These are phyloP conservation scores for Xylaria palmicola DNA, from an alignment of 495 filamentous ascomycete genomes.

Conservation along the genomic window DNA sequence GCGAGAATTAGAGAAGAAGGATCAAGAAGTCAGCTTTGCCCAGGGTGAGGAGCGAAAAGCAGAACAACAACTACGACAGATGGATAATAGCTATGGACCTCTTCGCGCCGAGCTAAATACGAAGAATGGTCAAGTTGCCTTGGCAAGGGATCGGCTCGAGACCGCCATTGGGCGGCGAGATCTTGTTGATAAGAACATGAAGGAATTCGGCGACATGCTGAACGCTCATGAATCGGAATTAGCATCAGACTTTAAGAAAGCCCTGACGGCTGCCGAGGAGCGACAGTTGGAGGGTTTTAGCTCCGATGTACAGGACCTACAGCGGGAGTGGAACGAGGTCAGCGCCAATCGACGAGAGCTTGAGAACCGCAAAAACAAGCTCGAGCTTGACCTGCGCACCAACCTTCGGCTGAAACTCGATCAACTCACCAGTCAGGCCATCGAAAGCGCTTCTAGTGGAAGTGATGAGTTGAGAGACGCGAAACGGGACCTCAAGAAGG, in stretches of 20 bases:
- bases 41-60: slow-evolving; percentile 79
- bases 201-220: slow-evolving; percentile 71
- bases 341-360: slow-evolving; percentile 72
- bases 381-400: slow-evolving; percentile 83
- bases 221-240: slow-evolving; percentile 74
- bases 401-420: slow-evolving; percentile 84
- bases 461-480: slow-evolving; percentile 73
- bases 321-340: slow-evolving; percentile 70
- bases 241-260: slow-evolving; percentile 86
- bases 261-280: slow-evolving; percentile 80
- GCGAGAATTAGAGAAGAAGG: slow-evolving; percentile 67
- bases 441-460: slow-evolving; percentile 61
- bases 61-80: slow-evolving; percentile 72
- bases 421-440: slow-evolving; percentile 75
- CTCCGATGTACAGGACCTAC: slow-evolving; percentile 65
- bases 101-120: slow-evolving; percentile 68
- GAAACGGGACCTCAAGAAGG: slow-evolving; percentile 77
- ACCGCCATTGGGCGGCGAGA: slow-evolving; percentile 63
- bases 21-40: slow-evolving; percentile 82
- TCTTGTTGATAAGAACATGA: slow-evolving; percentile 74
- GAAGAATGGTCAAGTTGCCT: slow-evolving; percentile 70
- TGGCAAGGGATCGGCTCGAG: slow-evolving; percentile 71
- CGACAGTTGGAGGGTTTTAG: slow-evolving; percentile 70
- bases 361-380: slow-evolving; percentile 69
- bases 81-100: slow-evolving; percentile 81